A percentile compares a stretch with the other conserved stretches of the same genome.
Evolutionary conservation across 2,329 filamentous ascomycete genomes (phyloP).

Genomic region (Blumeria graminis): DNA sequence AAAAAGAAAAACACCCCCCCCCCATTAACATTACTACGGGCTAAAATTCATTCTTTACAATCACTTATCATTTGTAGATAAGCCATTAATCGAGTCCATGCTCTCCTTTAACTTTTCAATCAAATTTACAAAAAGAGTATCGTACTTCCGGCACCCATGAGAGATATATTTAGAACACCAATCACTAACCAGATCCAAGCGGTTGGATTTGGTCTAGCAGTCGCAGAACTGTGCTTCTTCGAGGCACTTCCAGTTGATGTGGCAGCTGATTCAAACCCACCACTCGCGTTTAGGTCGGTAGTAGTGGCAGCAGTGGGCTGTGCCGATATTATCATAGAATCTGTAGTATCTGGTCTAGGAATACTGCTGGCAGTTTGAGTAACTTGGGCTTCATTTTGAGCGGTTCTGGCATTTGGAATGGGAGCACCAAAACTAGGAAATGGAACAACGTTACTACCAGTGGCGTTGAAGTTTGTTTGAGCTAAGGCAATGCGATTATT

Average conservation of each 20-base stretch:
- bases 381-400: conserved; percentile 8
- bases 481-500: conserved; percentile 22
- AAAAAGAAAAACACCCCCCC: no score
- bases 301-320: conserved; percentile 11
- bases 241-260: conserved; percentile 3
- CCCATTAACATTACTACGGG: no score
- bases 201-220: conserved; percentile 9
- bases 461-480: conserved; percentile 16
- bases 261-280: conserved; percentile 8
- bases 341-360: conserved; percentile 8
- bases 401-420: conserved; percentile 10
- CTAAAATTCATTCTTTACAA: no score
- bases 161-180: conserved; percentile 5
- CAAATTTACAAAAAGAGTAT: conserved; percentile 8
- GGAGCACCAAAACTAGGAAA: conserved; percentile 10
- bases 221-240: conserved; percentile 10
- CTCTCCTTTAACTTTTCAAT: no score
- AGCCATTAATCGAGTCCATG: no score
- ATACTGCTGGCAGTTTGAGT: conserved; percentile 12
- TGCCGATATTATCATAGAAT: conserved; percentile 6
- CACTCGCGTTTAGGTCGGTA: conserved; percentile 10
- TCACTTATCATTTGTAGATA: no score
- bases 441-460: conserved; percentile 12
- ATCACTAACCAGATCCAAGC: conserved; percentile 10
- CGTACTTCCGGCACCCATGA: conserved; percentile 12